Percentiles rank a stretch among this genome's conserved stretches.
Conservation (phyloP, 768 basidiomycete species). For the Leccinum barrowsii region DNA sequence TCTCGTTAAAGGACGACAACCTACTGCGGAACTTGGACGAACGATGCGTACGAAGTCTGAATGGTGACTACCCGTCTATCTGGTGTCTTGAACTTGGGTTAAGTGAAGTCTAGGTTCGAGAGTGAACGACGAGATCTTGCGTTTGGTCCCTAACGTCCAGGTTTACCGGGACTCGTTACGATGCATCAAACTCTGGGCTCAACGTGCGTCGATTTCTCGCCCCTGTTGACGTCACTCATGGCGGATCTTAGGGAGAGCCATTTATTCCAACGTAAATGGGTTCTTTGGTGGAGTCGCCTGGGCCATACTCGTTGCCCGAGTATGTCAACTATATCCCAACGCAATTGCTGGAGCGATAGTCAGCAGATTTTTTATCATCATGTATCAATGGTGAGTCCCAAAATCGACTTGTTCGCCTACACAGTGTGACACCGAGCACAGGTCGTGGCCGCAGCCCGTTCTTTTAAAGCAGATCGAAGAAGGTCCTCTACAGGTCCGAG, state of each 20-base stretch:
- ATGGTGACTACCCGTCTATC: conserved; percentile 46
- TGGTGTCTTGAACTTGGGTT: conserved; percentile 7
- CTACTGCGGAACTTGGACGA: conserved; percentile 91
- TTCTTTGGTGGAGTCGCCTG: conserved; percentile 98
- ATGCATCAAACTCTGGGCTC: conserved; percentile 98
- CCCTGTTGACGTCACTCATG: conserved; percentile 4
- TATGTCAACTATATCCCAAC: conserved; percentile 97
- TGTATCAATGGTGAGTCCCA: conserved; percentile 88
- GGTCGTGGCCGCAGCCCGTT: conserved; percentile 99
- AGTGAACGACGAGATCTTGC: conserved; percentile 93
- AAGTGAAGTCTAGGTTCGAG: conserved; percentile 64
- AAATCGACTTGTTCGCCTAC: conserved; percentile 1
- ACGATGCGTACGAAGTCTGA: conserved; percentile 90
- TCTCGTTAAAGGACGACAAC: conserved; percentile 88
- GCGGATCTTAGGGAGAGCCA: conserved; percentile 69
- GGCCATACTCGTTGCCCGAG: conserved; percentile 98
- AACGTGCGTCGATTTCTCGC: conserved; percentile 54
- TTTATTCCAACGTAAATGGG: conserved; percentile 97
- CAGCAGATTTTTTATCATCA: conserved; percentile 97
- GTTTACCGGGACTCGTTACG: conserved; percentile 94
- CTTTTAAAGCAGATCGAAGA: conserved; percentile 95
- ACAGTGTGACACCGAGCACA: conserved; percentile 31
- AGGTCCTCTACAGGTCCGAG: conserved; percentile 86
- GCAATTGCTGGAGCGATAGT: conserved; percentile 94
- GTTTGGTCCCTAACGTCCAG: conserved; percentile 89